Evolutionary conservation across 2,329 filamentous ascomycete species (phyloP).

Genomic region (Aspergillus ochraceoroseus): DNA sequence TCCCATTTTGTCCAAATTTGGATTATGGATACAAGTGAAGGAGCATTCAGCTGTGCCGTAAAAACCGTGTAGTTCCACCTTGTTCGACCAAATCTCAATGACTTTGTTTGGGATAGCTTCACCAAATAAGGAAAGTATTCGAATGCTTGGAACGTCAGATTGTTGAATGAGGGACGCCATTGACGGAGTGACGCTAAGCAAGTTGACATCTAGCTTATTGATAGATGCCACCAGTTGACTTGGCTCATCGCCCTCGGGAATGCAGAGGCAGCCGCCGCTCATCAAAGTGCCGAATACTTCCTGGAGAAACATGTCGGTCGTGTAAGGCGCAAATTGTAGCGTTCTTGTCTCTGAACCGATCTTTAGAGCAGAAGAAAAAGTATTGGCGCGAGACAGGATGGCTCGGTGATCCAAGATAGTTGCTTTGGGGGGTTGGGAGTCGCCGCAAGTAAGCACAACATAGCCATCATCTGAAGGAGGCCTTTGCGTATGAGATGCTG

Average conservation of each 20-base stretch:
- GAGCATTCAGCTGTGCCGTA: constrained; percentile 29
- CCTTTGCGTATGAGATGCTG: constrained; percentile 4
- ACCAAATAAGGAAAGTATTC: constrained; percentile 24
- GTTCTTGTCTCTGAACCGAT: constrained; percentile 25
- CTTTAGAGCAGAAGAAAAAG: constrained; percentile 25
- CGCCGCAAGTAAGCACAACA: constrained; percentile 34
- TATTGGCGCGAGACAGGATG: constrained; percentile 29
- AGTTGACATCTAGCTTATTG: constrained; percentile 32
- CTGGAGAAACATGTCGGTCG: constrained; percentile 45
- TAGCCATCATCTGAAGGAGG: constrained; percentile 27
- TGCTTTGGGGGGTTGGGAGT: constrained; percentile 24
- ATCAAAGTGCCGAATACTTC: constrained; percentile 38
- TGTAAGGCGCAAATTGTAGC: constrained; percentile 44
- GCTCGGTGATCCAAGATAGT: constrained; percentile 38
- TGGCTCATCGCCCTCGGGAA: constrained; percentile 45
- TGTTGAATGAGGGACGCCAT: constrained; percentile 22
- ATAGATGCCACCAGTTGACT: constrained; percentile 54
- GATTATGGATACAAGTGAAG: constrained; percentile 22
- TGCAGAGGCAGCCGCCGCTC: constrained; percentile 46
- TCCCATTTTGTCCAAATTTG: not conserved
- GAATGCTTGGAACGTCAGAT: constrained; percentile 28
- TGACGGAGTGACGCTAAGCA: constrained; percentile 35
- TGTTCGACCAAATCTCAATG: constrained; percentile 7
- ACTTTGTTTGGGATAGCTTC: constrained; percentile 1
- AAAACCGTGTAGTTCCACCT: constrained; percentile 22